Conservation (phyloP, 768 basidiomycete species). For the Hortiboletus campestris region DNA sequence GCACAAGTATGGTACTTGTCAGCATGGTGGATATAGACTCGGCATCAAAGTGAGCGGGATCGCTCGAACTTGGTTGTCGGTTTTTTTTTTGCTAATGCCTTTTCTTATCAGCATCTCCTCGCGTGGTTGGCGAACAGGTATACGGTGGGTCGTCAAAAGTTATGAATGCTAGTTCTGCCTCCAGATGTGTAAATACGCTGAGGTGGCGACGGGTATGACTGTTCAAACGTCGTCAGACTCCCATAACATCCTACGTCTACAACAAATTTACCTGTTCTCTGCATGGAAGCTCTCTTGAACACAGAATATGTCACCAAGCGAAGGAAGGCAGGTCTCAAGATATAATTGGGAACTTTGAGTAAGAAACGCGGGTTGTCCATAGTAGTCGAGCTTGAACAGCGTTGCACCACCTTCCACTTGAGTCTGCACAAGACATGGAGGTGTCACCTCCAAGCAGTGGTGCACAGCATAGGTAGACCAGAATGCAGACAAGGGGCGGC, state of each 20-base stretch:
- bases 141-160: slow-evolving; percentile 92
- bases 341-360: slow-evolving; percentile 97
- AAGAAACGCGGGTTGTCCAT: slow-evolving; percentile 89
- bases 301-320: slow-evolving; percentile 97
- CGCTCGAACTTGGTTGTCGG: neutral
- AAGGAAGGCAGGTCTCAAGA: slow-evolving; percentile 92
- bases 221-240: neutral
- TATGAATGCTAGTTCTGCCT: slow-evolving; percentile 94
- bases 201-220: slow-evolving; percentile 90
- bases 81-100: neutral
- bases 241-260: neutral
- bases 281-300: slow-evolving; percentile 97
- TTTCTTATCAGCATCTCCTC: slow-evolving; percentile 71
- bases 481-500: slow-evolving; percentile 78
- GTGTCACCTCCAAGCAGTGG: slow-evolving; percentile 86
- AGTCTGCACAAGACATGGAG: slow-evolving; percentile 96
- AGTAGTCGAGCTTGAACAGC: slow-evolving; percentile 94
- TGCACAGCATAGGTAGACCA: slow-evolving; percentile 58
- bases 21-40: slow-evolving; percentile 97
- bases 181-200: slow-evolving; percentile 95
- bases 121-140: slow-evolving; percentile 94
- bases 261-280: slow-evolving; percentile 71
- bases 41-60: slow-evolving; percentile 72
- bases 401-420: slow-evolving; percentile 98
- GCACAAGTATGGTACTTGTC: slow-evolving; percentile 96